Evolutionary conservation across 1,284 basidiomycete species (phyloP).

Genomic region (Pseudomicrostroma phylloplanum): DNA sequence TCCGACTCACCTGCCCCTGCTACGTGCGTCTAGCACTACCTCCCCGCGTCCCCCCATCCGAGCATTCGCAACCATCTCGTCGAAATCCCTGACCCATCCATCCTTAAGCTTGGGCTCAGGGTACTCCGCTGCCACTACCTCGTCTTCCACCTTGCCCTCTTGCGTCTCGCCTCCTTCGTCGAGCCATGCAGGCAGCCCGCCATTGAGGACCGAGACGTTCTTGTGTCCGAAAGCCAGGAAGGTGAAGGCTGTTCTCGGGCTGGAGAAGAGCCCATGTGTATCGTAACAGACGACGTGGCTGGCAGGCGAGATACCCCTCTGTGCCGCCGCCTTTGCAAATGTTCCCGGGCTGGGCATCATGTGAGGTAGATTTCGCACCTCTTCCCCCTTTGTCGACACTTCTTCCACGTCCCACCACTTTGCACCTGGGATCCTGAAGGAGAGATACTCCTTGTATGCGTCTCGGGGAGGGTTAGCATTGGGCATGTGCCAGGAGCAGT

Average conservation of each 20-base stretch:
- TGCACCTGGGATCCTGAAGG: background rate
- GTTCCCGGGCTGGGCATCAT: constrained; percentile 1
- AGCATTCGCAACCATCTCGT: constrained; percentile 72
- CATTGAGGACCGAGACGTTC: constrained; percentile 42
- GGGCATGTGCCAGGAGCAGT: constrained; percentile 2
- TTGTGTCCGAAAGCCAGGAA: constrained; percentile 41
- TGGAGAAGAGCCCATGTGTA: constrained; percentile 9
- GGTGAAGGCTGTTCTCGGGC: constrained; percentile 53
- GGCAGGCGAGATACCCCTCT: background rate
- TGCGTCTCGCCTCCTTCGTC: constrained; percentile 26
- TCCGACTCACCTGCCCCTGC: too few relatives aligned
- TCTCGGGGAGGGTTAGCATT: background rate
- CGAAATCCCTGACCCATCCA: constrained; percentile 62
- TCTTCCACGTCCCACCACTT: constrained; percentile 1
- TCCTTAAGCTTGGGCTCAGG: too few relatives aligned
- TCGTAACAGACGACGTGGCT: constrained; percentile 11
- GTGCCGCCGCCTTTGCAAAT: background rate
- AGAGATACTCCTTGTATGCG: background rate
- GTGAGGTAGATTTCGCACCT: constrained; percentile 9
- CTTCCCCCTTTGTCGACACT: background rate
- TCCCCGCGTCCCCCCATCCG: constrained; percentile 54
- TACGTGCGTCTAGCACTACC: too few relatives aligned
- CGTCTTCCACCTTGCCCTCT: constrained; percentile 10
- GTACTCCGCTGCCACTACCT: too few relatives aligned
- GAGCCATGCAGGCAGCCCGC: constrained; percentile 46